phyloP scores from a whole-genome alignment of 257 asterid species.

The Jaltomata sinuosa region DNA sequence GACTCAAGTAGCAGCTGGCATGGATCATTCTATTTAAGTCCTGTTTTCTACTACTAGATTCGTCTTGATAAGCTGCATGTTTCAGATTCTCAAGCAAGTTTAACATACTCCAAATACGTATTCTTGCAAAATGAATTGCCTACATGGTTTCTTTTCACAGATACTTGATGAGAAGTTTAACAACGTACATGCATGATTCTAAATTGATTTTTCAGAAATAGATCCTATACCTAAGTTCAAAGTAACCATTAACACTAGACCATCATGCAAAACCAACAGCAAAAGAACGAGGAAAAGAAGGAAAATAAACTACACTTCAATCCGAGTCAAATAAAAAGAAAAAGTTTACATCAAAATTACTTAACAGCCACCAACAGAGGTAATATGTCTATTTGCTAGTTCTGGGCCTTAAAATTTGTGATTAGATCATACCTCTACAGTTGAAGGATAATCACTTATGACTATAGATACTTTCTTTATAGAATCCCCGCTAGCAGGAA shows the following conservation, averaged over 20 bases:
- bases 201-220: neutral
- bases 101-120: neutral
- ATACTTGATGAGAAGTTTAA: neutral
- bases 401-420: neutral
- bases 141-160: neutral
- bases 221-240: neutral
- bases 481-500: constrained; percentile 53
- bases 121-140: neutral
- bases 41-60: neutral
- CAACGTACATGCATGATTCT: neutral
- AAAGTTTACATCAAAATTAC: neutral
- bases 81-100: neutral
- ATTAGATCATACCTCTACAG: constrained; percentile 43
- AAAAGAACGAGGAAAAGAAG: neutral
- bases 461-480: constrained; percentile 71
- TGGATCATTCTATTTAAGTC: neutral
- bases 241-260: neutral
- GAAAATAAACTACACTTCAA: neutral
- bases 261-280: neutral
- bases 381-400: neutral
- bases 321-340: neutral
- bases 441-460: constrained; percentile 74
- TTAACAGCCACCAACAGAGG: neutral
- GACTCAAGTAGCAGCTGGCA: neutral
- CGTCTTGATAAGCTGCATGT: neutral